A percentile compares a stretch with the other conserved stretches of the same genome.
Conservation (phyloP, 2,329 filamentous ascomycete genomes). For the Talaromyces albobiverticillius region DNA sequence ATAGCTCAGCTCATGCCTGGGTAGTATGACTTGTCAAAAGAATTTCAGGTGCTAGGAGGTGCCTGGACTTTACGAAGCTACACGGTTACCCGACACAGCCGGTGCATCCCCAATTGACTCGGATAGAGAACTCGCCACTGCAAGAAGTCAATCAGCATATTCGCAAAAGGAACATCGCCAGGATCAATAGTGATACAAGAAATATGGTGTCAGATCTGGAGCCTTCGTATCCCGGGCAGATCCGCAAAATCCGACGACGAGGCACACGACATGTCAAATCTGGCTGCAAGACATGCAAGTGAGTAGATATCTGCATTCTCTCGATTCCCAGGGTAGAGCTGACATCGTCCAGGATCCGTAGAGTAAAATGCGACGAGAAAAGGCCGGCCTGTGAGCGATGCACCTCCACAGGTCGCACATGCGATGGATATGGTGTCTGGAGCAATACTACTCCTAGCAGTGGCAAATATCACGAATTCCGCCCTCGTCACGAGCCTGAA, state of each 20-base stretch:
- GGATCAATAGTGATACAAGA: too few species aligned
- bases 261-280: slow-evolving; percentile 6
- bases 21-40: too few species aligned
- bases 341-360: background rate
- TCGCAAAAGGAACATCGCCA: too few species aligned
- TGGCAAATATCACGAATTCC: background rate
- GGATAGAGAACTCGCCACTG: too few species aligned
- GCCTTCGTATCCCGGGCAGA: background rate
- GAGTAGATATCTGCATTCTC: background rate
- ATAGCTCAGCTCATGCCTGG: too few species aligned
- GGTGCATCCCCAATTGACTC: too few species aligned
- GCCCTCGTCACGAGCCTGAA: background rate
- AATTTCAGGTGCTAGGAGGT: too few species aligned
- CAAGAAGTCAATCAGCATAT: too few species aligned
- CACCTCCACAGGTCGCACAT: slow-evolving; percentile 9
- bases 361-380: slow-evolving; percentile 13
- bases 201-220: background rate
- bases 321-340: background rate
- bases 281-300: slow-evolving; percentile 13
- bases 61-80: too few species aligned
- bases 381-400: slow-evolving; percentile 8
- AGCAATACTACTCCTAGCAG: background rate
- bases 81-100: too few species aligned
- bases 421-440: slow-evolving; percentile 11
- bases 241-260: background rate